A percentile compares a stretch with the other conserved stretches of the same genome.
phyloP scores from a whole-genome alignment of 1,284 basidiomycete species.

The Somion occarium region DNA sequence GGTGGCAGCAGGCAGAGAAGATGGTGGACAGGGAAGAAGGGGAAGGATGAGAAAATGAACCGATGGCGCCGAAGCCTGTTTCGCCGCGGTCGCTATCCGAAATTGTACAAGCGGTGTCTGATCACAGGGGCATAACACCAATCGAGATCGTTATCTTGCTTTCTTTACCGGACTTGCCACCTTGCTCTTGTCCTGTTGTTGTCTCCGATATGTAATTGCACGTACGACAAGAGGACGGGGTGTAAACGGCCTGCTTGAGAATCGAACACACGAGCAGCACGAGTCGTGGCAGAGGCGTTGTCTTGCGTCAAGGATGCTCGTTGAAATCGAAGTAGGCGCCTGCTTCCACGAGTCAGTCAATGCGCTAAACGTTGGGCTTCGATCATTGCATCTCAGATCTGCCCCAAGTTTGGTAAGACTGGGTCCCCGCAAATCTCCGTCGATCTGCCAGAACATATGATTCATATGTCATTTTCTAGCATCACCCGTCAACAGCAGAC shows the following conservation, averaged over 20 bases:
- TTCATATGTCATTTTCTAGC: too few relatives aligned
- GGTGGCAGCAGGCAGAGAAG: slow-evolving; percentile 20
- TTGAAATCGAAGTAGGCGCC: too few relatives aligned
- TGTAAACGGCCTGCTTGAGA: too few relatives aligned
- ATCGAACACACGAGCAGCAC: too few relatives aligned
- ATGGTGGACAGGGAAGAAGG: slow-evolving; percentile 20
- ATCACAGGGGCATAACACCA: slow-evolving; percentile 25
- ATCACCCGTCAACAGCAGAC: too few relatives aligned
- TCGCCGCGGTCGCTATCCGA: slow-evolving; percentile 7
- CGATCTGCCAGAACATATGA: background rate
- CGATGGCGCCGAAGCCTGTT: background rate
- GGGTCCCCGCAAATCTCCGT: background rate
- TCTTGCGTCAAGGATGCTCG: too few relatives aligned
- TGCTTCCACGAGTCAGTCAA: too few relatives aligned
- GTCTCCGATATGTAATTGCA: too few relatives aligned
- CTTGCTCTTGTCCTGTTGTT: background rate
- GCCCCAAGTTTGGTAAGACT: background rate
- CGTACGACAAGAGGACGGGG: too few relatives aligned
- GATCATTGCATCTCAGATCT: slow-evolving; percentile 10
- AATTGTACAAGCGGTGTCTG: slow-evolving; percentile 22
- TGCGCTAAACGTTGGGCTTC: too few relatives aligned
- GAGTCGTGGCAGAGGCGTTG: too few relatives aligned
- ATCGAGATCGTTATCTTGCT: slow-evolving; percentile 30
- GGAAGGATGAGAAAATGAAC: slow-evolving; percentile 21
- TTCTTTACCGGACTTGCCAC: background rate